Base-by-base conservation (phyloP, 768 basidiomycete genomes). In the Suillus brevipes region DNA sequence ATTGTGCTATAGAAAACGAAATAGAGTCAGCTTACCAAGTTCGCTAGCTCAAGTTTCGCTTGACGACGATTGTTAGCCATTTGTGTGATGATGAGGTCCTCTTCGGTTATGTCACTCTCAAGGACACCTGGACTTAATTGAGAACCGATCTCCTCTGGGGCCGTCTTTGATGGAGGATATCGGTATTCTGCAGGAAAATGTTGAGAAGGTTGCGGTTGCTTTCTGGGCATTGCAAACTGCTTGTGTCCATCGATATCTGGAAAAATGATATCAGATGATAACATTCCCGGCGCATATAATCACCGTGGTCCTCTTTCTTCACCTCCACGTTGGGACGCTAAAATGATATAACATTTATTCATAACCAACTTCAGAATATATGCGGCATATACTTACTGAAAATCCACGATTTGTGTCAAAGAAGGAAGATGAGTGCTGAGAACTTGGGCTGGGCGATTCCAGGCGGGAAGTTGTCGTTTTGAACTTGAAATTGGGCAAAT, bases 291-390 rank as follows among this genome's bases (percentile, higher is more conserved):
- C 65, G 70, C 67, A 71, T 72, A 74, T 61, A 72, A 69, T 5
- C 65, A 77, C 75, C 75, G 34, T 59, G 52, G 57, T 63, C 56
- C 10, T 70, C 68, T 8, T 67, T 65, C 20, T 59, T 63, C 18
- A 61, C 43, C 14, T 42, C 58, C 25, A 28, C 38, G 18, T 42
- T 42, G 12, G 25, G 58, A 31, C 58, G 58, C 58, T 59, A 28
- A 2, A 60, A 63, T 38, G 31, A 31, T 13, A 42, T 9, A 28
- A 1, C n/a, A 20, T 18, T 6, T 23, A 36, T 40, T 25, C 37
- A 38, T 2, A n/a, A 28, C 13, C 6, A 31, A 42, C 25, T 20
- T 25, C 12, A 56, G 16, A 37, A 12, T 36, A 57, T 12, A n/a
- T 13, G 13, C 49, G 9, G 37, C 70, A 57, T 31, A 73, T 75